Evolutionary conservation across 306 rosid species (phyloP), one percentile per base, ranked within the genome.

Genomic region (Ormosia semicastrata): DNA sequence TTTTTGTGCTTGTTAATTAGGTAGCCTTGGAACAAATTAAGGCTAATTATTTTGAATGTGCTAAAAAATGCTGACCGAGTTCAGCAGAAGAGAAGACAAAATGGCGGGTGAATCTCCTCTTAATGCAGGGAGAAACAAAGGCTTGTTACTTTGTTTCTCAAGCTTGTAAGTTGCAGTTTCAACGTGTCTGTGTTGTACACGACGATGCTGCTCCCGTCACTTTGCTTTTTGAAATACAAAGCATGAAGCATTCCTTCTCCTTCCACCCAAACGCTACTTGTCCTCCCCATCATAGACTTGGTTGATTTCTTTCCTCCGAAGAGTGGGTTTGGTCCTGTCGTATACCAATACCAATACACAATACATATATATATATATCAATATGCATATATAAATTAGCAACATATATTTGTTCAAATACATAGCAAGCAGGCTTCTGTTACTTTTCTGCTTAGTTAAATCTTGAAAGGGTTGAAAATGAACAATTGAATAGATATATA

Each of bases 221-320:
- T 17, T 44, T 84, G 24, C 53, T 56, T 89, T 6, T 37, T 78
- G 75, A 90, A 89, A 79, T 90, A 87, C 65, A 87, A 33, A 66
- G 89, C 92, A 54, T 90, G 94, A 70, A 92, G 85, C 92, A 90
- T 90, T 54, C 94, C 94, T 82, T 90, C 94, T 76, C 94, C 97
- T 86, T 92, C 94, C 29, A 90, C 82, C 97, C 97, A 92, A 10
- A 59, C 67, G 18, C 87, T 83, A 33, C 75, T 76, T 82, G 94
- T 80, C 43, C 47, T 75, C 40, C 94, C 93, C 43, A 92, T 73
- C 0, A 90, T 12, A 2, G 93, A 92, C 41, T 70, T 68, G 0
- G 86, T 60, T 37, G 83, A 77, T 80, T 92, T 87, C 18, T 82
- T 67, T 60, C 94, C 97, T 78, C 94, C 91, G 60, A 88, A 89